Percentiles rank a stretch among this genome's conserved stretches.
These are phyloP conservation scores for Cerioporus squamosus DNA, from an alignment of 1,284 basidiomycete species.

Conservation along the genomic window DNA sequence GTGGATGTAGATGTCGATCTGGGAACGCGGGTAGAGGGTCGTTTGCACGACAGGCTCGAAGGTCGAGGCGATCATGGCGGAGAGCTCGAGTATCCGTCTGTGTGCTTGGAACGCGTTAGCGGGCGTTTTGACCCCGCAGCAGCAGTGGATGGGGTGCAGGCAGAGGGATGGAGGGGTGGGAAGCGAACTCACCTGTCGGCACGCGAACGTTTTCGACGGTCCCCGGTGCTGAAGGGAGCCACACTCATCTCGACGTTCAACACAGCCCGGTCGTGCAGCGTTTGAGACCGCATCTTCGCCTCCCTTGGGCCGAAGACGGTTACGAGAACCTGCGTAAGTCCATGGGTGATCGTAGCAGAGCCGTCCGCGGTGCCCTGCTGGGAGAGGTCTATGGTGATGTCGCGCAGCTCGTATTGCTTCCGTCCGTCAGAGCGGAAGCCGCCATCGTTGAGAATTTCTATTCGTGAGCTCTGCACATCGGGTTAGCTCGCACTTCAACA, in stretches of 20 bases:
- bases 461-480: constrained; percentile 63
- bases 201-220: constrained; percentile 74
- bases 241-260: constrained; percentile 87
- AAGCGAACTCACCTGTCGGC: constrained; percentile 82
- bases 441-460: constrained; percentile 90
- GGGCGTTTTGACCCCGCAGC: background rate
- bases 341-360: constrained; percentile 84
- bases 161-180: background rate
- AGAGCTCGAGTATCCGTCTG: constrained; percentile 90
- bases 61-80: constrained; percentile 86
- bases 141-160: no score
- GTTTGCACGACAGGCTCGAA: constrained; percentile 96
- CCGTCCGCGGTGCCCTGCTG: constrained; percentile 85
- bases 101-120: constrained; percentile 15
- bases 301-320: constrained; percentile 93
- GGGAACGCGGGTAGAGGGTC: constrained; percentile 88
- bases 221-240: constrained; percentile 85
- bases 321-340: constrained; percentile 86
- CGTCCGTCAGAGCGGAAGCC: constrained; percentile 91
- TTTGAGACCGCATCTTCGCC: constrained; percentile 75
- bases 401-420: constrained; percentile 88
- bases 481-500: no score
- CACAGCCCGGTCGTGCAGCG: constrained; percentile 81
- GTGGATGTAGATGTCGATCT: constrained; percentile 94
- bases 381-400: constrained; percentile 79